phyloP scores from a whole-genome alignment of 768 basidiomycete genomes.

The Russula emetica region DNA sequence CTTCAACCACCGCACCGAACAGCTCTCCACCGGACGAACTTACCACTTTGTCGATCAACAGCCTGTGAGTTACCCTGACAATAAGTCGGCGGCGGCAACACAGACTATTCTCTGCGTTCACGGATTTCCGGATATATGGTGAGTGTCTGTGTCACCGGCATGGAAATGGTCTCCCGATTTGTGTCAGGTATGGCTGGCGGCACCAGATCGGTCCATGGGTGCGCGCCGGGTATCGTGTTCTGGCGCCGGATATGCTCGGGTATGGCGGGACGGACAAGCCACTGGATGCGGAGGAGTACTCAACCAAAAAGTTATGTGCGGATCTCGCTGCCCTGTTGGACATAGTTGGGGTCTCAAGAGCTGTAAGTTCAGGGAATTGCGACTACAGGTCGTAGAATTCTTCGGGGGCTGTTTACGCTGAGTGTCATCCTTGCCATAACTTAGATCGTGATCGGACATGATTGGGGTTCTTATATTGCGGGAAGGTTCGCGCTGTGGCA shows the following conservation, averaged over 20 bases:
- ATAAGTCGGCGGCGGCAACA: slow-evolving; percentile 32
- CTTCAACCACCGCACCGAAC: slow-evolving; percentile 52
- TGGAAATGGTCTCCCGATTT: background rate
- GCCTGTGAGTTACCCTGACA: slow-evolving; percentile 41
- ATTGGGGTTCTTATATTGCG: slow-evolving; percentile 69
- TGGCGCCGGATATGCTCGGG: slow-evolving; percentile 49
- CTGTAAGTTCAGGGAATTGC: slow-evolving; percentile 26
- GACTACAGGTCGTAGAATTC: no score
- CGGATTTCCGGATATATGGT: slow-evolving; percentile 71
- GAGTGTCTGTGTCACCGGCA: background rate
- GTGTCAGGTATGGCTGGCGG: slow-evolving; percentile 38
- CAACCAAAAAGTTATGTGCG: slow-evolving; percentile 28
- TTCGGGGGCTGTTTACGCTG: background rate
- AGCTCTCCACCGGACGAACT: slow-evolving; percentile 53
- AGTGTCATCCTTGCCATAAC: background rate
- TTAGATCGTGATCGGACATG: slow-evolving; percentile 69
- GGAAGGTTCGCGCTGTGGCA: slow-evolving; percentile 70
- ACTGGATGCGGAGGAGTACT: slow-evolving; percentile 32
- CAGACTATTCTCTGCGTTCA: slow-evolving; percentile 68
- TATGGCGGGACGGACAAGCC: slow-evolving; percentile 46
- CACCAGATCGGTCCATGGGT: slow-evolving; percentile 39
- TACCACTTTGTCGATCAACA: slow-evolving; percentile 73
- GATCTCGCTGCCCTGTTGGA: slow-evolving; percentile 39
- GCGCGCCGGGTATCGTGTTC: slow-evolving; percentile 40
- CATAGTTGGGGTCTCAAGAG: slow-evolving; percentile 30